These are phyloP conservation scores for Epichloe elymi DNA, from an alignment of 2,329 filamentous ascomycete genomes.

Conservation along the genomic window DNA sequence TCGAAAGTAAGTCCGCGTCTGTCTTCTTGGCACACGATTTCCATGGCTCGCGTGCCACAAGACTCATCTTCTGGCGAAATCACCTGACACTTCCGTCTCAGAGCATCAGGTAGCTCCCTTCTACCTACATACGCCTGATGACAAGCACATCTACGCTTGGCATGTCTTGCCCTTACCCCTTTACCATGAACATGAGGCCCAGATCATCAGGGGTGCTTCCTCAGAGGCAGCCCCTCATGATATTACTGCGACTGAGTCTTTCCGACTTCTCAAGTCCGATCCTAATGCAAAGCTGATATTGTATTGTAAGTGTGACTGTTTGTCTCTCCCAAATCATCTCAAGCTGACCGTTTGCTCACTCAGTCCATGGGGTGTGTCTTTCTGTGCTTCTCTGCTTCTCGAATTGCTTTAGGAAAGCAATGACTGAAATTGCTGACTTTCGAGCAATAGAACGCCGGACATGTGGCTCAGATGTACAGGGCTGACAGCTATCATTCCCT, in stretches of 20 bases:
- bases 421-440: slow-evolving; percentile 18
- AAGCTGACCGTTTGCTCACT: background rate
- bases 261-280: slow-evolving; percentile 49
- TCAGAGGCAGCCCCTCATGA: slow-evolving; percentile 32
- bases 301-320: slow-evolving; percentile 36
- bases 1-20: slow-evolving; percentile 47
- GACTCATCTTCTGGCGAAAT: background rate
- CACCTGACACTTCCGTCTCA: slow-evolving; percentile 18
- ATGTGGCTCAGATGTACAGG: slow-evolving; percentile 66
- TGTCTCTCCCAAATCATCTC: background rate
- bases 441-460: slow-evolving; percentile 59
- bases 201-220: slow-evolving; percentile 38
- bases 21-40: background rate
- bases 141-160: slow-evolving; percentile 75
- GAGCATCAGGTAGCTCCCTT: slow-evolving; percentile 85
- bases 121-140: slow-evolving; percentile 59
- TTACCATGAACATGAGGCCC: slow-evolving; percentile 58
- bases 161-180: slow-evolving; percentile 71
- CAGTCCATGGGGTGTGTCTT: slow-evolving; percentile 49
- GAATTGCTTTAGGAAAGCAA: background rate
- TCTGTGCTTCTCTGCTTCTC: too few relatives aligned
- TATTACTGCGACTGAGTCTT: slow-evolving; percentile 43
- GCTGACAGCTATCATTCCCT: slow-evolving; percentile 67
- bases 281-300: slow-evolving; percentile 50
- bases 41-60: background rate